phyloP scores from a whole-genome alignment of 2,329 filamentous ascomycete genomes.

The Xylariomycetidae sp. region DNA sequence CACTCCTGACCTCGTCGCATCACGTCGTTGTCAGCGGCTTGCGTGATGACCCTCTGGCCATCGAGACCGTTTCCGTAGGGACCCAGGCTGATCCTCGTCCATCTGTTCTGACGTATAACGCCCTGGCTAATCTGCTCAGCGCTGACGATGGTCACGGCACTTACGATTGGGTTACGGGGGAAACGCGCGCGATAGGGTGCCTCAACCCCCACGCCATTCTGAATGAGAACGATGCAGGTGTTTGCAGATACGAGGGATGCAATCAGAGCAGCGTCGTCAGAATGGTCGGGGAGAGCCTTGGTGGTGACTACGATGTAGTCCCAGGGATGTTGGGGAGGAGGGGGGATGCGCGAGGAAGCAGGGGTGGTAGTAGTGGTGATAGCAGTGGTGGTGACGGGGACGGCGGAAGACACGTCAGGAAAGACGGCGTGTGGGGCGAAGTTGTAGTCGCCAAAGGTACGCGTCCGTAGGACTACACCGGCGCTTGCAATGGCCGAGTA shows the following conservation, averaged over 20 bases:
- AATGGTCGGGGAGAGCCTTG: slow-evolving; percentile 62
- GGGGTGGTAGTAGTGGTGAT: slow-evolving; percentile 5
- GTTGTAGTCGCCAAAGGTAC: slow-evolving; percentile 61
- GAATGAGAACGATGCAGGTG: slow-evolving; percentile 62
- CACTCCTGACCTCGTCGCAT: slow-evolving; percentile 32
- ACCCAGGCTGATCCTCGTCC: slow-evolving; percentile 68
- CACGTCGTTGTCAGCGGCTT: slow-evolving; percentile 22
- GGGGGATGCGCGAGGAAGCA: too few relatives aligned
- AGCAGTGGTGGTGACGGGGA: slow-evolving; percentile 10
- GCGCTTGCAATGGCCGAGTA: slow-evolving; percentile 56
- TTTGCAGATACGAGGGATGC: slow-evolving; percentile 51
- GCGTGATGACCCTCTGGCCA: slow-evolving; percentile 19
- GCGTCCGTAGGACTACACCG: slow-evolving; percentile 62
- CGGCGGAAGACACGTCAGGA: slow-evolving; percentile 54
- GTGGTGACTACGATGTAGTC: slow-evolving; percentile 68
- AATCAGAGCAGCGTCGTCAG: slow-evolving; percentile 58
- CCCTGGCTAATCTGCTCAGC: slow-evolving; percentile 62
- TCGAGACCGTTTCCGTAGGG: slow-evolving; percentile 53
- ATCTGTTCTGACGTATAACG: slow-evolving; percentile 64
- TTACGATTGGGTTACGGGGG: slow-evolving; percentile 55
- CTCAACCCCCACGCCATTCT: slow-evolving; percentile 69
- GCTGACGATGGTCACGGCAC: slow-evolving; percentile 65
- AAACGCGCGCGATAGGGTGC: slow-evolving; percentile 61
- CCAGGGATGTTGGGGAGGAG: too few relatives aligned
- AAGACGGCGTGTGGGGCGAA: slow-evolving; percentile 61